phyloP scores from a whole-genome alignment of 2,329 filamentous ascomycete genomes.

The Helotiales sp. region DNA sequence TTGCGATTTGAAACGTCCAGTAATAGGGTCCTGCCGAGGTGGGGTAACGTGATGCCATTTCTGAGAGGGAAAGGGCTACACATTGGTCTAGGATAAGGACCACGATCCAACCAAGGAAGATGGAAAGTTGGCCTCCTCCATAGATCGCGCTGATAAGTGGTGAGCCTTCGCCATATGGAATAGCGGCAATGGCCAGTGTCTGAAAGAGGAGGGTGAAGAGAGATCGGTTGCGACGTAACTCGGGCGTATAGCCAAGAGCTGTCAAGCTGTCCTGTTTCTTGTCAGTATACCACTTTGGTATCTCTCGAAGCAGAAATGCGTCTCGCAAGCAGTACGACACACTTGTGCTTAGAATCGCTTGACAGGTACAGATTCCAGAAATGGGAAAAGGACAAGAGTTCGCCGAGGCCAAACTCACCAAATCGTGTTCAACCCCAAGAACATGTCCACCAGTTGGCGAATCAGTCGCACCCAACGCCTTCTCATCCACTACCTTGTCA shows the following conservation, averaged over 20 bases:
- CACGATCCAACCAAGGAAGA: constrained; percentile 58
- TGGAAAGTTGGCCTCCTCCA: constrained; percentile 49
- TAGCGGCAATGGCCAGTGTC: constrained; percentile 59
- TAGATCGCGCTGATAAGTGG: constrained; percentile 34
- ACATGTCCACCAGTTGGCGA: not conserved
- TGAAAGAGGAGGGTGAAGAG: constrained; percentile 62
- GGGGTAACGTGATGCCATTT: constrained; percentile 75
- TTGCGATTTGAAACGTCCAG: constrained; percentile 73
- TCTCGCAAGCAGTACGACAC: too few relatives aligned
- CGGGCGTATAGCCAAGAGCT: constrained; percentile 55
- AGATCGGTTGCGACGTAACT: constrained; percentile 58
- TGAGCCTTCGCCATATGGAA: constrained; percentile 50
- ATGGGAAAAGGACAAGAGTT: too few relatives aligned
- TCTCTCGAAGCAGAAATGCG: too few relatives aligned
- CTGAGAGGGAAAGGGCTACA: constrained; percentile 68
- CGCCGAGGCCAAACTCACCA: too few relatives aligned
- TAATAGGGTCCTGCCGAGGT: constrained; percentile 80
- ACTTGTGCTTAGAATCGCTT: too few relatives aligned
- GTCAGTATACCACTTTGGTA: too few relatives aligned
- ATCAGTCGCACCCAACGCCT: not conserved
- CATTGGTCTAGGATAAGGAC: constrained; percentile 58
- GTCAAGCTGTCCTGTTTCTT: constrained; percentile 27
- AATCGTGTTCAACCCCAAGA: constrained; percentile 18
- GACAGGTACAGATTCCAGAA: too few relatives aligned
- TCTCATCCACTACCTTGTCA: constrained; percentile 15